Percentiles rank a stretch among this genome's conserved stretches.
Evolutionary conservation across 106 monocot genomes (phyloP).

Genomic region (Dioscorea alata): DNA sequence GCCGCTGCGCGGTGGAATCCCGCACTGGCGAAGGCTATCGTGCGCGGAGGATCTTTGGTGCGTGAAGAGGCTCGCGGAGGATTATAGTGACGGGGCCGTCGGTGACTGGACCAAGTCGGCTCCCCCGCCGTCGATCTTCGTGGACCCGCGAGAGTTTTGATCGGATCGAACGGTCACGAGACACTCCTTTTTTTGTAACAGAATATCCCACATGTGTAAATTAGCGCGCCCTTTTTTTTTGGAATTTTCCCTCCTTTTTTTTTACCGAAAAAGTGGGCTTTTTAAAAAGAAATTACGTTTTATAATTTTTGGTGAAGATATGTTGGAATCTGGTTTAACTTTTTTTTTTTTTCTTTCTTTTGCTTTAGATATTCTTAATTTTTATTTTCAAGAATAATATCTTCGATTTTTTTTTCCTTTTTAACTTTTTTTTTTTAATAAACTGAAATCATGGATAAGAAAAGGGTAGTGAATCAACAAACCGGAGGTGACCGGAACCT

Average conservation of each 20-base stretch:
- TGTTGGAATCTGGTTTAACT: background rate
- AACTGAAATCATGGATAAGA: background rate
- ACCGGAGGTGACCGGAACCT: background rate
- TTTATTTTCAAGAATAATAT: background rate
- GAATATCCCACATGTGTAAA: background rate
- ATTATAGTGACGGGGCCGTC: constrained; percentile 34
- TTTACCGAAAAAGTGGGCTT: background rate
- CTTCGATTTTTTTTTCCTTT: background rate
- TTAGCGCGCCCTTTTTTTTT: background rate
- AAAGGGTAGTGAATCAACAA: background rate
- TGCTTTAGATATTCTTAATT: background rate
- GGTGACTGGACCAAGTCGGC: constrained; percentile 64
- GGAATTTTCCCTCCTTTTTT: constrained; percentile 1
- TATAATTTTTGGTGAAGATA: background rate
- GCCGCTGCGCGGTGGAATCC: constrained; percentile 42
- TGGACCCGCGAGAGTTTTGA: constrained; percentile 63
- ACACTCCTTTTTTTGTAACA: background rate
- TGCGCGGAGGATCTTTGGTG: constrained; percentile 74
- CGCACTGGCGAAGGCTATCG: constrained; percentile 51
- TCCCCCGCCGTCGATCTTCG: constrained; percentile 48
- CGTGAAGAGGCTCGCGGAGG: constrained; percentile 58
- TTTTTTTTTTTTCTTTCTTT: background rate
- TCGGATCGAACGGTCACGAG: background rate
- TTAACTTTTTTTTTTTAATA: background rate
- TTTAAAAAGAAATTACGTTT: background rate